A percentile compares a stretch with the other conserved stretches of the same genome.
These are phyloP conservation scores for Starmerella stellata DNA, from an alignment of 805 yeast genomes.

Conservation along the genomic window DNA sequence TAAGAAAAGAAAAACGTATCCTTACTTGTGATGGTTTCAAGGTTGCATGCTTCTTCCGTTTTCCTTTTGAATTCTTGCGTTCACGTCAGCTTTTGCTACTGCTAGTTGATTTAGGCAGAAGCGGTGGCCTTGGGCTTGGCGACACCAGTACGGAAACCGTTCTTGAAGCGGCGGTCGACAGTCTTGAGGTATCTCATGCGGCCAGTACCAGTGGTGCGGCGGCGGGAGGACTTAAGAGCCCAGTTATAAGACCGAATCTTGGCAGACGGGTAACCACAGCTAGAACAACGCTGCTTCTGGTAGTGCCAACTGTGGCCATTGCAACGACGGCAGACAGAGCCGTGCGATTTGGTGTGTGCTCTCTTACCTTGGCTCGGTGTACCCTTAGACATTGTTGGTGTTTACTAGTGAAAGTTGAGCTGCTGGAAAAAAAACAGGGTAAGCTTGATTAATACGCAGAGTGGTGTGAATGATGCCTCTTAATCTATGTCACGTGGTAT, in stretches of 20 bases:
- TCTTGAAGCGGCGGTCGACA: slow-evolving; percentile 96
- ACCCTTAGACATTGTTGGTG: slow-evolving; percentile 46
- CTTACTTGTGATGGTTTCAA: too few relatives aligned
- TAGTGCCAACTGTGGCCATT: slow-evolving; percentile 97
- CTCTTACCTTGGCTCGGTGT: slow-evolving; percentile 99
- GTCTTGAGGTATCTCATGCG: slow-evolving; percentile 96
- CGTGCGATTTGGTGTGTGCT: slow-evolving; percentile 92
- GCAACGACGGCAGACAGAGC: slow-evolving; percentile 83
- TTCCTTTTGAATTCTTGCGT: too few relatives aligned
- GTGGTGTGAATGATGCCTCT: too few relatives aligned
- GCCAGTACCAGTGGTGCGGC: slow-evolving; percentile 99
- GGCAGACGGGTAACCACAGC: slow-evolving; percentile 99
- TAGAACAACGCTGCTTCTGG: slow-evolving; percentile 97
- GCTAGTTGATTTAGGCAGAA: slow-evolving; percentile 24
- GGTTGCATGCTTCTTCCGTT: too few relatives aligned
- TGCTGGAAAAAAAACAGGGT: background rate
- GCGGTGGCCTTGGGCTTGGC: slow-evolving; percentile 38
- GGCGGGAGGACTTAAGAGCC: slow-evolving; percentile 98
- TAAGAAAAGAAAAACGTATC: too few relatives aligned
- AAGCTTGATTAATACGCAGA: background rate
- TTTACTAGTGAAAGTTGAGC: background rate
- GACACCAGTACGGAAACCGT: slow-evolving; percentile 87
- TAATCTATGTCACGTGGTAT: too few relatives aligned
- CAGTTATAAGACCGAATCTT: slow-evolving; percentile 89
- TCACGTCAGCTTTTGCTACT: too few relatives aligned